Evolutionary conservation across 2,329 filamentous ascomycete species (phyloP).

Genomic region (Pseudocercospora pini-densiflorae): DNA sequence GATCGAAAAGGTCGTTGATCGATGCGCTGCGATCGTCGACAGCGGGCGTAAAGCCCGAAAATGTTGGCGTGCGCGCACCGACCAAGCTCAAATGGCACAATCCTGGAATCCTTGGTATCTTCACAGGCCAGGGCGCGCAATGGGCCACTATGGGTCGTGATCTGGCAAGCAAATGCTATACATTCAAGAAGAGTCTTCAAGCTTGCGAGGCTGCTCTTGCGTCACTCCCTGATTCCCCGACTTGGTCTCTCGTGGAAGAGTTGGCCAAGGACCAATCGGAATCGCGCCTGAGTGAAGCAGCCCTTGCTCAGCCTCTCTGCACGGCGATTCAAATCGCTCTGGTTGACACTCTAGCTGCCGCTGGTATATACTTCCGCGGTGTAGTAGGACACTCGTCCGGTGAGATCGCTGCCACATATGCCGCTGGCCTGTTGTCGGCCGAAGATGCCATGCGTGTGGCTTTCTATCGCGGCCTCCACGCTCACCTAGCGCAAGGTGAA

Average conservation of each 20-base stretch:
- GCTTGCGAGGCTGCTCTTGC: constrained; percentile 21
- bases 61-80: constrained; percentile 19
- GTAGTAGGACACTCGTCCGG: constrained; percentile 42
- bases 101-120: constrained; percentile 33
- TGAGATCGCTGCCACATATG: constrained; percentile 43
- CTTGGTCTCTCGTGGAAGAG: constrained; percentile 38
- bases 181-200: constrained; percentile 28
- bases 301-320: constrained; percentile 57
- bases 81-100: constrained; percentile 20
- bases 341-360: constrained; percentile 44
- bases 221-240: constrained; percentile 21
- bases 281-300: constrained; percentile 33
- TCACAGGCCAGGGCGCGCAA: constrained; percentile 45
- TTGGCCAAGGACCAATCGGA: constrained; percentile 53
- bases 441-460: constrained; percentile 30
- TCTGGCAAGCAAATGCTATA: constrained; percentile 26
- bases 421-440: constrained; percentile 32
- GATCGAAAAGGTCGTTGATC: constrained; percentile 11
- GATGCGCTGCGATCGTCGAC: constrained; percentile 16
- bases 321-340: constrained; percentile 61
- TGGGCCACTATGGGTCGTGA: constrained; percentile 36
- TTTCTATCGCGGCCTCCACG: constrained; percentile 31
- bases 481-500: constrained; percentile 16
- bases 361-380: constrained; percentile 29
- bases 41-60: constrained; percentile 7